Evolutionary conservation across 106 monocot genomes (phyloP), one percentile per base, ranked within the genome.

Genomic region (Dioscorea zingiberensis): DNA sequence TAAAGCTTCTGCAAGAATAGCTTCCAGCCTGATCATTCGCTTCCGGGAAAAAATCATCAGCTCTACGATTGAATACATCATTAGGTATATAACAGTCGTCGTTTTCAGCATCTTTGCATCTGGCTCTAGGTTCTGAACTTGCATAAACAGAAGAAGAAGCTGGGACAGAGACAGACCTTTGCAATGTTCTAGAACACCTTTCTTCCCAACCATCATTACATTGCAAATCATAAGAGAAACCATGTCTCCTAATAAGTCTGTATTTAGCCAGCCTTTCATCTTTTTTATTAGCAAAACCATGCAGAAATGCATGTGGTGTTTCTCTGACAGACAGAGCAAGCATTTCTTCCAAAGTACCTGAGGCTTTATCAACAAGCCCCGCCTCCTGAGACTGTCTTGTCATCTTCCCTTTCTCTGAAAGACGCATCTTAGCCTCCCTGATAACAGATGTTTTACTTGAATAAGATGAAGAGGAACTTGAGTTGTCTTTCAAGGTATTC

Each of bases 261-360:
- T 72, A 54, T 54, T 27, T 63, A 55, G 10, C 23, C 25, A 76
- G 7, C 21, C 62, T 73, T 15, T 49, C 64, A 54, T 48, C 21
- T 49, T 74, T 70, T 46, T 44, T 32, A 28, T 21, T 25, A 26
- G 27, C 22, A 6, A 44, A 25, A 22, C 38, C 22, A 26, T 62
- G 47, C 3, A 58, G 16, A 70, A 21, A 48, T n/a, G 51, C 27
- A n/a, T 21, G 23, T 58, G 60, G 53, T 44, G 23, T 60, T 44
- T 89, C 83, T 44, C 47, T 78, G 27, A 85, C 79, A 16, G 84
- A 78, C 21, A 81, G 59, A 54, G 87, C 81, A 22, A 91, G 78
- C 80, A 94, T 97, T 66, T 92, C 92, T 54, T 75, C 75, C 27
- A 97, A 71, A 29, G 88, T 82, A 45, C 59, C 86, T 21, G 81